phyloP scores from a whole-genome alignment of 495 filamentous ascomycete species.

The Peziza echinospora region DNA sequence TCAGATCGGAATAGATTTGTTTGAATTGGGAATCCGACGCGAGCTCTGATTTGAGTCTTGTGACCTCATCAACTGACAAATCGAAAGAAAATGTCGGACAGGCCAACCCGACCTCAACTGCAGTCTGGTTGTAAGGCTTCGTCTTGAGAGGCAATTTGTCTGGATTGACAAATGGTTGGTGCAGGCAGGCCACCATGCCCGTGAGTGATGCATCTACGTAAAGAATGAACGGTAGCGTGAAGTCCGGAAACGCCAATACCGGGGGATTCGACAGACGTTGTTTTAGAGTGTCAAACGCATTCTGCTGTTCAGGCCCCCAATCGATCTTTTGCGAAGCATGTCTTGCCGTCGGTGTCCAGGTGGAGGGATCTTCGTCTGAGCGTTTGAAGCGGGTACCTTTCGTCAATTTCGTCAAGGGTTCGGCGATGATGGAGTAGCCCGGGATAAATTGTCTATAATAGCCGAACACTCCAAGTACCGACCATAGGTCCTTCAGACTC shows the following conservation, averaged over 20 bases:
- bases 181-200: neutral
- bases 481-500: neutral
- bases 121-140: neutral
- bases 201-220: neutral
- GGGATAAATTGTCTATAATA: slow-evolving; percentile 3
- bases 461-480: slow-evolving; percentile 1
- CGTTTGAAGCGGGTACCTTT: neutral
- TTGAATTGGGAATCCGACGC: too few species aligned
- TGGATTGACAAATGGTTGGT: neutral
- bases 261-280: neutral
- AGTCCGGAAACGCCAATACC: neutral
- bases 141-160: neutral
- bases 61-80: neutral
- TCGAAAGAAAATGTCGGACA: neutral
- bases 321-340: neutral
- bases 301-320: neutral
- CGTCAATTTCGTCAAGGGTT: neutral
- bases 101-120: neutral
- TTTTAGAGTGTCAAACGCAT: neutral
- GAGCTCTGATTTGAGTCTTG: neutral
- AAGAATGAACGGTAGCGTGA: neutral
- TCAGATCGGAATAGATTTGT: too few species aligned
- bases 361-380: neutral
- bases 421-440: slow-evolving; percentile 1
- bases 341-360: neutral